Evolutionary conservation across 2,329 filamentous ascomycete genomes (phyloP).

Genomic region (Aspergillus jensenii): DNA sequence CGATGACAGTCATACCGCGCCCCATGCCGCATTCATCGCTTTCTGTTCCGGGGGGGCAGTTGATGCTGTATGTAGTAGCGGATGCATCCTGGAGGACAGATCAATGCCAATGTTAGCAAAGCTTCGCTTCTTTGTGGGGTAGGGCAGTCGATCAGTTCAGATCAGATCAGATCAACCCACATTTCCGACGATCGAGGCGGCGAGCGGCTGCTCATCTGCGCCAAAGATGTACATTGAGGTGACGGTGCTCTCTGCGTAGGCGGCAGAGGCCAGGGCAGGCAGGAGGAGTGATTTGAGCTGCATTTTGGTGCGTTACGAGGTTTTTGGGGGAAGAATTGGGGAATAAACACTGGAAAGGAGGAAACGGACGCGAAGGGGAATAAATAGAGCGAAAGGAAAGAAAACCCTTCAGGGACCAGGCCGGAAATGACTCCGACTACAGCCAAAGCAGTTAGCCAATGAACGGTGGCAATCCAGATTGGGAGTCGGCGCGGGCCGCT

Average conservation of each 20-base stretch:
- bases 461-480: no score
- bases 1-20: constrained; percentile 23
- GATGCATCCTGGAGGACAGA: constrained; percentile 18
- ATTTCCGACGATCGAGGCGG: constrained; percentile 26
- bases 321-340: neutral
- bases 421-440: no score
- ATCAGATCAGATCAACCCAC: constrained; percentile 6
- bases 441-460: no score
- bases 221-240: constrained; percentile 27
- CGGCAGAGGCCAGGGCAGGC: constrained; percentile 20
- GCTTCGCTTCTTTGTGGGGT: neutral
- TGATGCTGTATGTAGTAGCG: constrained; percentile 28
- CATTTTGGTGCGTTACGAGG: constrained; percentile 4
- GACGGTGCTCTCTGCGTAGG: constrained; percentile 19
- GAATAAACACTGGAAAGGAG: neutral
- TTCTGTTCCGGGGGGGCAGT: constrained; percentile 23
- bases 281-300: constrained; percentile 13
- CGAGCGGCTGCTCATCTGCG: constrained; percentile 23
- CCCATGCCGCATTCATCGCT: constrained; percentile 27
- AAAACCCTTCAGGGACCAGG: no score
- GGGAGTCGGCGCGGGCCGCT: no score
- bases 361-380: neutral
- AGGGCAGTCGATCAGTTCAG: no score
- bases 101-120: neutral
- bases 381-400: no score